These are phyloP conservation scores for Rosa rugosa DNA, from an alignment of 306 rosid species.

Conservation along the genomic window DNA sequence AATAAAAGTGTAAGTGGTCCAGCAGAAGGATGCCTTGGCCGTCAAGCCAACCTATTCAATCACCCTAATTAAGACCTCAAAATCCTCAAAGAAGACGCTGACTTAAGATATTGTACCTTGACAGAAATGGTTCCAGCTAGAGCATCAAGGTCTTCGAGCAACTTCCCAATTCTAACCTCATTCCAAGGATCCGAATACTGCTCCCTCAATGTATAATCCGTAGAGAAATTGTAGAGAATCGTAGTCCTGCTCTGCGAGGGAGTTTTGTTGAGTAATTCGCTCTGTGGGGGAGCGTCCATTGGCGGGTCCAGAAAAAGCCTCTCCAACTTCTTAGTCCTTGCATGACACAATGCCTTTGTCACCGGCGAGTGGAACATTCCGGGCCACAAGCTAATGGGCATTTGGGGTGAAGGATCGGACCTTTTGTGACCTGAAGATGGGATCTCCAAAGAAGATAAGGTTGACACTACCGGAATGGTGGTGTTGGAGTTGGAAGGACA, in stretches of 20 bases:
- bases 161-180: too few species aligned
- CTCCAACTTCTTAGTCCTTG: constrained; percentile 40
- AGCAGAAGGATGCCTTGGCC: too few species aligned
- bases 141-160: too few species aligned
- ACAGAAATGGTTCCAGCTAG: too few species aligned
- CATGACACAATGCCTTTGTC: constrained; percentile 66
- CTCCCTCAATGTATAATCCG: constrained; percentile 72
- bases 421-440: constrained; percentile 18
- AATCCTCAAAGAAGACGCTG: too few species aligned
- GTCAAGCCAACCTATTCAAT: too few species aligned
- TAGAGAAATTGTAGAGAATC: constrained; percentile 63
- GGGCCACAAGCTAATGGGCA: constrained; percentile 77
- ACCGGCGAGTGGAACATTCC: constrained; percentile 97
- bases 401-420: constrained; percentile 29
- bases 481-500: constrained; percentile 32
- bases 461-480: constrained; percentile 61
- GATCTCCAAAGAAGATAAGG: constrained; percentile 6
- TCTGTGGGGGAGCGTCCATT: constrained; percentile 80
- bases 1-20: too few species aligned
- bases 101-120: too few species aligned
- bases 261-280: constrained; percentile 64
- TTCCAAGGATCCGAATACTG: constrained; percentile 77
- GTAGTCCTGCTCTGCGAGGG: constrained; percentile 84
- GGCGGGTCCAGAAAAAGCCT: constrained; percentile 59
- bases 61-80: too few species aligned